phyloP scores from a whole-genome alignment of 192 early-diverging fungal species.

The Backusella westeae region DNA sequence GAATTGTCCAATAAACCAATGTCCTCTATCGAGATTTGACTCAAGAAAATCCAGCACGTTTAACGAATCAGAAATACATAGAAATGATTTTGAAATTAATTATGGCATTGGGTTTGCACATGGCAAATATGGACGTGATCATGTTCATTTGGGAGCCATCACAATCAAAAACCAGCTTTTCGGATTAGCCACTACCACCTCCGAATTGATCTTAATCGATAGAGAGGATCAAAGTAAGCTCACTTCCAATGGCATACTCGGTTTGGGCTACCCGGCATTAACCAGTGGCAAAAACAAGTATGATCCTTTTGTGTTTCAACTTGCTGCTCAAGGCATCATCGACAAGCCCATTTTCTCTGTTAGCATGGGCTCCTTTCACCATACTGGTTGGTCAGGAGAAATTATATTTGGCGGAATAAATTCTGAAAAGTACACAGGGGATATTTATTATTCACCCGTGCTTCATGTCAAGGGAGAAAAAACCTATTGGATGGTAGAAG shows the following conservation, averaged over 20 bases:
- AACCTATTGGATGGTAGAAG: slow-evolving; percentile 29
- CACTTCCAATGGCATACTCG: slow-evolving; percentile 25
- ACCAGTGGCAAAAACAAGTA: background rate
- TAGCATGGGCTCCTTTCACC: background rate
- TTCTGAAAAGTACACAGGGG: slow-evolving; percentile 35
- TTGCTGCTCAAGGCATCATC: slow-evolving; percentile 12
- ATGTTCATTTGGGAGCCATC: slow-evolving; percentile 9
- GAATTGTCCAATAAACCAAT: slow-evolving; percentile 14
- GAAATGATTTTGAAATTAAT: slow-evolving; percentile 11
- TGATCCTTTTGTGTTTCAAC: slow-evolving; percentile 22
- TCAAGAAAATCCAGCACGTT: slow-evolving; percentile 23
- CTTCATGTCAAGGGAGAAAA: background rate
- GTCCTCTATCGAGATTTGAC: slow-evolving; percentile 19
- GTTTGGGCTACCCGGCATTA: slow-evolving; percentile 18
- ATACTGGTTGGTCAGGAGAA: slow-evolving; percentile 30
- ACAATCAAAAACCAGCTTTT: slow-evolving; percentile 17
- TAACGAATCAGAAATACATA: background rate
- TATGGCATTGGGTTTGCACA: slow-evolving; percentile 28
- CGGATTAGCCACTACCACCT: slow-evolving; percentile 16
- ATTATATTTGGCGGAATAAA: slow-evolving; percentile 45
- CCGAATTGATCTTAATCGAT: slow-evolving; percentile 11
- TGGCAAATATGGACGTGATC: slow-evolving; percentile 23
- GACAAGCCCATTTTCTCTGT: slow-evolving; percentile 19
- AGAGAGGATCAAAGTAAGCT: background rate
- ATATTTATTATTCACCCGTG: slow-evolving; percentile 39